Conservation (phyloP, 208 protist genomes). For the Crithidia thermophila region DNA sequence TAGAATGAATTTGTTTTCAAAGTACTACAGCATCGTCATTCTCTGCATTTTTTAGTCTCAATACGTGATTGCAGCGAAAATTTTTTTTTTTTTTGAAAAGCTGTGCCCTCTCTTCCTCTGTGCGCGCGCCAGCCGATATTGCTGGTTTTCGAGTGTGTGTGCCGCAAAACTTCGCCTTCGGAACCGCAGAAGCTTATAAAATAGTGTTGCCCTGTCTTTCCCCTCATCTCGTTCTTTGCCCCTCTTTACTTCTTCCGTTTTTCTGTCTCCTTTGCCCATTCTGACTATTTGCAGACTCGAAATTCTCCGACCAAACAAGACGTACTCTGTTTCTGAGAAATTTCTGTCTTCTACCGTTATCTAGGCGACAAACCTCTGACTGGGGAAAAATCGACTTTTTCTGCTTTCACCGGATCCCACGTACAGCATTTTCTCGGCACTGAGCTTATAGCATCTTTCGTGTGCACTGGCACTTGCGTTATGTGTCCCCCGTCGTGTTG, state of each 20-base stretch:
- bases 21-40: neutral
- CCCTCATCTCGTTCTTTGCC: neutral
- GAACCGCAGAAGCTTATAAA: no score
- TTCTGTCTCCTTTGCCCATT: constrained; percentile 3
- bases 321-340: no score
- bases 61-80: neutral
- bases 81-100: constrained; percentile 10
- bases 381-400: neutral
- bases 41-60: neutral
- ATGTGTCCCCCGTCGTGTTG: constrained; percentile 5
- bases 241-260: constrained; percentile 23
- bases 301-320: no score
- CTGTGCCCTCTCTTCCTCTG: no score
- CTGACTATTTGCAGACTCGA: no score
- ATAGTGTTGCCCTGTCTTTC: neutral
- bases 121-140: no score
- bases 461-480: neutral
- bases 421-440: no score
- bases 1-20: no score
- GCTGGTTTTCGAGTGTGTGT: no score
- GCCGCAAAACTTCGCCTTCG: no score
- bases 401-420: neutral
- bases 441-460: neutral
- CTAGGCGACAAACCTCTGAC: no score
- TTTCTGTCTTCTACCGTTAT: no score